A percentile compares a stretch with the other conserved stretches of the same genome.
These are phyloP conservation scores for Gentiana macrophylla DNA, from an alignment of 257 asterid genomes.

Conservation along the genomic window DNA sequence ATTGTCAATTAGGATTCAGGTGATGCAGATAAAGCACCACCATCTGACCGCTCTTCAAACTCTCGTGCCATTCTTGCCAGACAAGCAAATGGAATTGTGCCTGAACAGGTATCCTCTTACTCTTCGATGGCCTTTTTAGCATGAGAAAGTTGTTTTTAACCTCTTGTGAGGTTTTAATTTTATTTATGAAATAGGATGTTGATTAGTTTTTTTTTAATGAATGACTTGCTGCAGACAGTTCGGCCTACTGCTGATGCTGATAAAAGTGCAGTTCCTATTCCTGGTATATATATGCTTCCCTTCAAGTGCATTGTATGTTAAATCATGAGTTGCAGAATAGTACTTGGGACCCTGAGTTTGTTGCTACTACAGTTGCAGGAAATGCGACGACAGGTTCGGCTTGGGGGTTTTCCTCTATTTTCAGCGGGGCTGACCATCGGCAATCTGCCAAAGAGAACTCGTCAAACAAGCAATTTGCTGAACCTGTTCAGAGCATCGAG, in stretches of 20 bases:
- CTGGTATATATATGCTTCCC: too few species aligned
- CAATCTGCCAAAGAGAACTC: slow-evolving; percentile 46
- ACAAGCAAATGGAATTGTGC: slow-evolving; percentile 66
- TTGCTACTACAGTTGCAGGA: slow-evolving; percentile 24
- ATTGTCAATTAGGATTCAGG: slow-evolving; percentile 40
- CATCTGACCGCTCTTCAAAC: slow-evolving; percentile 47
- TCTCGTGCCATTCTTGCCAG: slow-evolving; percentile 60
- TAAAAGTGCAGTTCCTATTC: too few species aligned
- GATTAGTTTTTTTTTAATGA: too few species aligned
- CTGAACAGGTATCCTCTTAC: slow-evolving; percentile 54
- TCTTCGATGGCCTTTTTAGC: not conserved
- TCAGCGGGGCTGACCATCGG: slow-evolving; percentile 61
- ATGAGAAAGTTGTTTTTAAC: too few species aligned
- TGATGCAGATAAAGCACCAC: slow-evolving; percentile 53
- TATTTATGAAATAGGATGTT: too few species aligned
- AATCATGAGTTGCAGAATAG: not conserved
- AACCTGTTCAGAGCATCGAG: slow-evolving; percentile 48
- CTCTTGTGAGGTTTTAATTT: not conserved
- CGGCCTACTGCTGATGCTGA: too few species aligned
- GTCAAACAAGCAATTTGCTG: slow-evolving; percentile 21
- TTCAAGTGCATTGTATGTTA: too few species aligned
- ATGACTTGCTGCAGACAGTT: too few species aligned
- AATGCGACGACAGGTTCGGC: slow-evolving; percentile 39
- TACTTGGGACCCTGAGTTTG: not conserved
- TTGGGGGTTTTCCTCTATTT: slow-evolving; percentile 80